phyloP scores from a whole-genome alignment of 2,329 filamentous ascomycete species.

The Pezizomycotina sp. region DNA sequence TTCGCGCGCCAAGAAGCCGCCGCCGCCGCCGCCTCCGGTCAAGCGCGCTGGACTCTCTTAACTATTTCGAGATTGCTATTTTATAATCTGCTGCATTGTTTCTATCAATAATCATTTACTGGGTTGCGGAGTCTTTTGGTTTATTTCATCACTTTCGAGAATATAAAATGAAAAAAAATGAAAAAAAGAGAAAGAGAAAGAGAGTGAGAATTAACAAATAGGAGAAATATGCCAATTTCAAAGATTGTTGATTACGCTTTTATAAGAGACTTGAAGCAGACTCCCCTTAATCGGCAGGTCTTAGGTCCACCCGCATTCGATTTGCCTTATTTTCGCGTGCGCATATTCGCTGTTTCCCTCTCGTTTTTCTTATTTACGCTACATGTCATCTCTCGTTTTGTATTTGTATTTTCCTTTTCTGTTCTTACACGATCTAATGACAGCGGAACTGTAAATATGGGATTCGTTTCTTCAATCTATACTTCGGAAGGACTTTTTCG shows the following conservation, averaged over 20 bases:
- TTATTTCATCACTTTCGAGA: neutral
- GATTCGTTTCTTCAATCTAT: no score
- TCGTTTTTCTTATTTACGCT: neutral
- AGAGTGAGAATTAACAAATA: conserved; percentile 12
- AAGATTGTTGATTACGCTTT: no score
- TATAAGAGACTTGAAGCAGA: no score
- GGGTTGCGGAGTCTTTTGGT: neutral
- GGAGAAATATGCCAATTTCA: no score
- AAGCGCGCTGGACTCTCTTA: conserved; percentile 18
- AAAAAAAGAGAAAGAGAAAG: no score
- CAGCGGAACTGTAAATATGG: no score
- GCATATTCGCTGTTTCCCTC: neutral
- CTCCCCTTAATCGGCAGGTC: no score
- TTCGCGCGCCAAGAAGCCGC: conserved; percentile 22
- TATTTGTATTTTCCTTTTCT: conserved; percentile 1
- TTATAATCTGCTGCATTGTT: neutral
- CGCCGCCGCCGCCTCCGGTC: conserved; percentile 24
- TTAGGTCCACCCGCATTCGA: no score
- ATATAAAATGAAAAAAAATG: neutral
- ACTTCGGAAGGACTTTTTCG: no score
- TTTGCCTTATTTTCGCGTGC: neutral
- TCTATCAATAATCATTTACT: neutral
- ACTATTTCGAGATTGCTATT: neutral
- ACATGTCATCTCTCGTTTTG: neutral
- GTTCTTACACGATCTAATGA: no score